A percentile compares a stretch with the other conserved stretches of the same genome.
These are phyloP conservation scores for Calonectria crousiana DNA, from an alignment of 2,329 filamentous ascomycete species.

Conservation along the genomic window DNA sequence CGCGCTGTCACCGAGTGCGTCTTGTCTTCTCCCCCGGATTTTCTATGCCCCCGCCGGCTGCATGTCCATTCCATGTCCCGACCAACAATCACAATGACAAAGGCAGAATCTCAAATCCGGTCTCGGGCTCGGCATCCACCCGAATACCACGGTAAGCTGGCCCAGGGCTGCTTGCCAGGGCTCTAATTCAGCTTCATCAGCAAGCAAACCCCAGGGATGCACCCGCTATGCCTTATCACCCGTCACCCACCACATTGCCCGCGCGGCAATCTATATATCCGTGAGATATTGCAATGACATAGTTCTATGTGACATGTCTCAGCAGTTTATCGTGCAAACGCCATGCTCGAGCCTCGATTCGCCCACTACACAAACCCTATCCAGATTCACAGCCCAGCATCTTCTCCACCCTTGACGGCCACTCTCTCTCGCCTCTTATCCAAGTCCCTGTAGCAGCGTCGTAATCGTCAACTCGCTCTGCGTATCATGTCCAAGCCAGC, in stretches of 20 bases:
- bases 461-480: neutral
- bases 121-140: slow-evolving; percentile 9
- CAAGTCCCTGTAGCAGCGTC: slow-evolving; percentile 2
- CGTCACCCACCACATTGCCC: neutral
- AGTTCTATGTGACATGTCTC: neutral
- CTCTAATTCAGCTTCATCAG: slow-evolving; percentile 2
- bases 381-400: slow-evolving; percentile 7
- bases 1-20: neutral
- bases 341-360: neutral
- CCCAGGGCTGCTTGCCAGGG: neutral
- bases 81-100: neutral
- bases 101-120: neutral
- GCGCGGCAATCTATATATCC: neutral
- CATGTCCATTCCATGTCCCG: neutral
- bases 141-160: slow-evolving; percentile 5
- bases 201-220: neutral
- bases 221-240: neutral
- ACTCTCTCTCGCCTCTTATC: neutral
- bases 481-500: neutral
- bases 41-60: slow-evolving; percentile 5
- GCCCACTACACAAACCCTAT: neutral
- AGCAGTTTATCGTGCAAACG: neutral
- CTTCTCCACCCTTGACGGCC: neutral
- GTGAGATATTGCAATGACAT: neutral
- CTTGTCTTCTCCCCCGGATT: slow-evolving; percentile 14